Conservation (phyloP, 495 filamentous ascomycete species). For the Bacidia gigantensis region DNA sequence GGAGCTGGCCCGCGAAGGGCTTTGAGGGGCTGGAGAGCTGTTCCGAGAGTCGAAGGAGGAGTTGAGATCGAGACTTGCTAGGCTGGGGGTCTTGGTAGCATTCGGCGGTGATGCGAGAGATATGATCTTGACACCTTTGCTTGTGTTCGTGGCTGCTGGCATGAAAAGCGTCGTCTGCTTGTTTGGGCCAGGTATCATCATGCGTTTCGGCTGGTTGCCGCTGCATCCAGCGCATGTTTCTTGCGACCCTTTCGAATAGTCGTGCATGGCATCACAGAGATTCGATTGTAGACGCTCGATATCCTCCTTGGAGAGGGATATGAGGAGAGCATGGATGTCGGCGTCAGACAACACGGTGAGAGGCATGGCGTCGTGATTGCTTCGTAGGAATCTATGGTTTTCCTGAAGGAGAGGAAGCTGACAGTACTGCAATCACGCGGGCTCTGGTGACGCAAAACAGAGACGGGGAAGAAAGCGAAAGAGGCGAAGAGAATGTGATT, state of each 20-base stretch:
- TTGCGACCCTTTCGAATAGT: constrained; percentile 62
- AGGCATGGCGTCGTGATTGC: constrained; percentile 39
- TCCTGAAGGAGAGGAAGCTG: no score
- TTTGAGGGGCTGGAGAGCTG: constrained; percentile 5
- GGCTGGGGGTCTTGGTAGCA: constrained; percentile 8
- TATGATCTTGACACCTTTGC: constrained; percentile 50
- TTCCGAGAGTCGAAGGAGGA: constrained; percentile 4
- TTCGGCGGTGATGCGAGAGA: constrained; percentile 26
- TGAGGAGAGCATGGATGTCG: constrained; percentile 56
- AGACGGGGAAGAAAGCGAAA: no score
- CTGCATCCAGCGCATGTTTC: constrained; percentile 40
- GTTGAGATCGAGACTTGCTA: constrained; percentile 14
- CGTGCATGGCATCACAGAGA: constrained; percentile 64
- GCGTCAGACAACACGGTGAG: constrained; percentile 62
- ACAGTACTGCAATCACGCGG: no score
- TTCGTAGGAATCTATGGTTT: no score
- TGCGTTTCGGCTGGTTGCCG: constrained; percentile 63
- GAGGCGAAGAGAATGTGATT: no score
- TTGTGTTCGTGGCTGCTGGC: constrained; percentile 55
- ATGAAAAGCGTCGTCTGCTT: constrained; percentile 82
- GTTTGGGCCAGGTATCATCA: constrained; percentile 51
- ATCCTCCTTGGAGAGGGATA: constrained; percentile 55
- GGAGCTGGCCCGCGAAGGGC: constrained; percentile 11
- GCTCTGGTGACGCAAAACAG: no score
- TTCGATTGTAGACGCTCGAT: constrained; percentile 47